Conservation (phyloP, 768 basidiomycete genomes). For the Cystobasidium ongulense region DNA sequence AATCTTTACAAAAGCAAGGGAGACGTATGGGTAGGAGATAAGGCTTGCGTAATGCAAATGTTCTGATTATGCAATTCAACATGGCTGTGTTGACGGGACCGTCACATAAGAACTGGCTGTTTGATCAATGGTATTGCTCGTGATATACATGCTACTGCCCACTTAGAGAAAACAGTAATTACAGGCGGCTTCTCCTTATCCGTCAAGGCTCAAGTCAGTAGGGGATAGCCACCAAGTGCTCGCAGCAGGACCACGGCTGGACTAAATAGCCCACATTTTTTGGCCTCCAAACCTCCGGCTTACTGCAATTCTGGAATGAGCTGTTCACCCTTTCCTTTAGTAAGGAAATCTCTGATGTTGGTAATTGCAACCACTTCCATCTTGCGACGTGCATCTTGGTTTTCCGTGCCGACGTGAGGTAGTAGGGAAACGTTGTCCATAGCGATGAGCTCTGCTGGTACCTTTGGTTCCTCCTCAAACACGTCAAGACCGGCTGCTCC, state of each 20-base stretch:
- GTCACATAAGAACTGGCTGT: too few species aligned
- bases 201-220: background rate
- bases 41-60: background rate
- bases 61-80: too few species aligned
- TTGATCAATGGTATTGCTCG: too few species aligned
- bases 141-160: background rate
- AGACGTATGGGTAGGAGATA: constrained; percentile 27
- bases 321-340: constrained; percentile 11
- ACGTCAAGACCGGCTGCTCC: constrained; percentile 39
- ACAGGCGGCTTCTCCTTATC: constrained; percentile 1
- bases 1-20: constrained; percentile 19
- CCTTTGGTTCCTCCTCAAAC: constrained; percentile 67
- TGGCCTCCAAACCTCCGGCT: background rate
- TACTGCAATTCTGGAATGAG: constrained; percentile 23
- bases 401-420: constrained; percentile 88
- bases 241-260: too few species aligned
- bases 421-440: constrained; percentile 75
- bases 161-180: background rate
- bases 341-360: constrained; percentile 52
- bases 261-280: background rate
- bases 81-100: too few species aligned
- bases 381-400: constrained; percentile 64
- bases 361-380: constrained; percentile 80
- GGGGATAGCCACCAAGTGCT: too few species aligned
- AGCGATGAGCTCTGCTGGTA: constrained; percentile 68